Conservation (phyloP, 352 stramenopile genomes). For the Pelagophyceae sp. region DNA sequence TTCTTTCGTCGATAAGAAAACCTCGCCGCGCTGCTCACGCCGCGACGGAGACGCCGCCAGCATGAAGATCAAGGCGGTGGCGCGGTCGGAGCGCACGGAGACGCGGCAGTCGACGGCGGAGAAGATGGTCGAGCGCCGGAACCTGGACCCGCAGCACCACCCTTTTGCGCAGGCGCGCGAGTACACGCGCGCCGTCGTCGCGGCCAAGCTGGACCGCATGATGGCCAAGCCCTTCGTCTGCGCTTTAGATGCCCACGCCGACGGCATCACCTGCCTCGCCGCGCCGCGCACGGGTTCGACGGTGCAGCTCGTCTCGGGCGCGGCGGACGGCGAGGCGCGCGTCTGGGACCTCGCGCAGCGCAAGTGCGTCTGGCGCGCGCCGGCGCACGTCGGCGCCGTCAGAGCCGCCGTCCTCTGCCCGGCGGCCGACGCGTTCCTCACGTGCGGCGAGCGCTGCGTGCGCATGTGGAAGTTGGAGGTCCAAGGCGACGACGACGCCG, state of each 20-base stretch:
- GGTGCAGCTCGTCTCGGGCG: conserved; percentile 59
- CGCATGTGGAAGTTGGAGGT: conserved; percentile 71
- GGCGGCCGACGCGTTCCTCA: conserved; percentile 70
- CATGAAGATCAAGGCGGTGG: conserved; percentile 99
- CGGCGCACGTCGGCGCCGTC: conserved; percentile 84
- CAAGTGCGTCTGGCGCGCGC: conserved; percentile 78
- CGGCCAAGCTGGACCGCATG: conserved; percentile 94
- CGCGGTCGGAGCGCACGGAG: conserved; percentile 81
- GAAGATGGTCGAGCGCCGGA: conserved; percentile 85
- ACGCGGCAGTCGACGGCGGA: conserved; percentile 83
- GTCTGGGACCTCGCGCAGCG: conserved; percentile 92
- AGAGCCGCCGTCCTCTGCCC: conserved; percentile 57
- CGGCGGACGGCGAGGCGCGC: conserved; percentile 68
- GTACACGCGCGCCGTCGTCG: conserved; percentile 92
- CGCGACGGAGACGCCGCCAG: background rate
- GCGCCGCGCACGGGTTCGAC: conserved; percentile 74
- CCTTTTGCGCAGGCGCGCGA: conserved; percentile 56
- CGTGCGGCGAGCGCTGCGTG: conserved; percentile 85
- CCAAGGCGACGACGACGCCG: conserved; percentile 33
- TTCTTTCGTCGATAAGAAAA: too few species aligned
- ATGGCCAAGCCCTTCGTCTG: conserved; percentile 94
- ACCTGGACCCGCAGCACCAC: conserved; percentile 81
- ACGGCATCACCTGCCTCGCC: conserved; percentile 85
- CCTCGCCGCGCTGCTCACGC: too few species aligned
- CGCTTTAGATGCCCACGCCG: conserved; percentile 89